Percentiles rank a stretch among this genome's conserved stretches.
Evolutionary conservation across 768 basidiomycete species (phyloP).

Genomic region (Boletus coccyginus): DNA sequence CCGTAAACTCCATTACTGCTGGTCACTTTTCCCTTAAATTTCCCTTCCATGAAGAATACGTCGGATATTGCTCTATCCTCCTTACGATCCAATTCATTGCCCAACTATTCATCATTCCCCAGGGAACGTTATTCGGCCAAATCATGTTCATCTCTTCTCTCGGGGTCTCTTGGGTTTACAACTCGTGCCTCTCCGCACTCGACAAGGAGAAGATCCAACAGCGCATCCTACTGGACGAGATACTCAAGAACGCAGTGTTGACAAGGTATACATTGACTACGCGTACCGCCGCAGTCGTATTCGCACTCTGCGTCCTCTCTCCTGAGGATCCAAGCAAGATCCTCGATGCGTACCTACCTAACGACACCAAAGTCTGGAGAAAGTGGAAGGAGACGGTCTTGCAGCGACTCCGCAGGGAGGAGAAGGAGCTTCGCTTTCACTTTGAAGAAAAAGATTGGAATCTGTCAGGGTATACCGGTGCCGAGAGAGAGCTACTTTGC

Average conservation of each 20-base stretch:
- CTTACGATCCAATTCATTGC: constrained; percentile 24
- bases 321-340: constrained; percentile 7
- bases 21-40: constrained; percentile 13
- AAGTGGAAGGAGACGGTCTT: constrained; percentile 3
- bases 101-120: constrained; percentile 29
- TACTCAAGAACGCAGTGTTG: neutral
- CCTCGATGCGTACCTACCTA: constrained; percentile 7
- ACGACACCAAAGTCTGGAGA: constrained; percentile 9
- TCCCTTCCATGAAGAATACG: neutral
- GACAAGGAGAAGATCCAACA: constrained; percentile 26
- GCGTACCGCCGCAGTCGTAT: constrained; percentile 2
- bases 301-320: constrained; percentile 3
- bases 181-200: constrained; percentile 27
- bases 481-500: neutral
- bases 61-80: constrained; percentile 18
- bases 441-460: constrained; percentile 2
- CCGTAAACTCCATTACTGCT: constrained; percentile 27
- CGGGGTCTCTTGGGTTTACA: constrained; percentile 28
- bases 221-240: neutral
- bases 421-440: neutral
- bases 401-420: neutral
- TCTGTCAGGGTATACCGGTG: neutral
- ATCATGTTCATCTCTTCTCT: constrained; percentile 28
- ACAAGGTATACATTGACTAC: constrained; percentile 3
- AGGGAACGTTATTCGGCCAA: constrained; percentile 29